Evolutionary conservation across 2,329 filamentous ascomycete genomes (phyloP).

Genomic region (Colletotrichum salicis): DNA sequence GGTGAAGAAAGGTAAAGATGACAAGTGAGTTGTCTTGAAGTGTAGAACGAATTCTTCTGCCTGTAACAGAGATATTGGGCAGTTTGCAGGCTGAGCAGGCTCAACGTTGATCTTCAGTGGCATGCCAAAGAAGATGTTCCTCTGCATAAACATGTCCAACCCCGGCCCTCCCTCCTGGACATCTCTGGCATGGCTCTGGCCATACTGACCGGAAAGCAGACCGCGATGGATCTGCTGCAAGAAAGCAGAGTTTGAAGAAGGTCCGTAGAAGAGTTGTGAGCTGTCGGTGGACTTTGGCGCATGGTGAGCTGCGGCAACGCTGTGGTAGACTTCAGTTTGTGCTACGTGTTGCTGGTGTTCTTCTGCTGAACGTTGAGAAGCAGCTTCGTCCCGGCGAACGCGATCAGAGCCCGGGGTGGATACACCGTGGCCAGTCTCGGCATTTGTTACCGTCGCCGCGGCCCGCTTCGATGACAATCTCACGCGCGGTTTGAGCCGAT

Average conservation of each 20-base stretch:
- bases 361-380: slow-evolving; percentile 11
- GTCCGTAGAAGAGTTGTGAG: slow-evolving; percentile 43
- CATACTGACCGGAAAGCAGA: slow-evolving; percentile 38
- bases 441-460: slow-evolving; percentile 51
- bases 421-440: slow-evolving; percentile 33
- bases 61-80: slow-evolving; percentile 32
- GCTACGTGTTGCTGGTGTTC: slow-evolving; percentile 46
- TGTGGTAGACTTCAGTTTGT: slow-evolving; percentile 40
- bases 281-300: slow-evolving; percentile 38
- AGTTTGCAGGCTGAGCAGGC: slow-evolving; percentile 15
- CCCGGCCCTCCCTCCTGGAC: slow-evolving; percentile 41
- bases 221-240: slow-evolving; percentile 44
- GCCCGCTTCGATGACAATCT: slow-evolving; percentile 41
- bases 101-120: slow-evolving; percentile 37
- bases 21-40: slow-evolving; percentile 36
- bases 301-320: slow-evolving; percentile 38
- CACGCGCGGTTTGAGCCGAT: slow-evolving; percentile 36
- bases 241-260: slow-evolving; percentile 44
- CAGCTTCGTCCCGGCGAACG: slow-evolving; percentile 1
- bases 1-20: slow-evolving; percentile 38
- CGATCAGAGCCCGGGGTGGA: neutral
- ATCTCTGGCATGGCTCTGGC: slow-evolving; percentile 31
- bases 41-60: slow-evolving; percentile 36
- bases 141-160: slow-evolving; percentile 44
- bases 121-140: slow-evolving; percentile 45